Evolutionary conservation across 148 eudicot genomes (phyloP).

Genomic region (Beta vulgaris): DNA sequence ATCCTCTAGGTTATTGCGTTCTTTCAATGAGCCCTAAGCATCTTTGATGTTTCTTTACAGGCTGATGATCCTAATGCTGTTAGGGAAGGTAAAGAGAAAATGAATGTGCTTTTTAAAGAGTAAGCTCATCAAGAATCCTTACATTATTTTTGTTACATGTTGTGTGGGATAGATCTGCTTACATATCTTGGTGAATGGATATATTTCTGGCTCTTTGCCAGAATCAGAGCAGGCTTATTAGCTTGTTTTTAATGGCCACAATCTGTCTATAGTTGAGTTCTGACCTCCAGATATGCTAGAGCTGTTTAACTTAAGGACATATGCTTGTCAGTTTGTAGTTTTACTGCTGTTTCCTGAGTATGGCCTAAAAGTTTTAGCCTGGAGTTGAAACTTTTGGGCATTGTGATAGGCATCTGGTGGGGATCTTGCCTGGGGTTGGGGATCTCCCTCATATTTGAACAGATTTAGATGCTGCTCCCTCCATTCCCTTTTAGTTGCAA

Average conservation of each 20-base stretch:
- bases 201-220: neutral
- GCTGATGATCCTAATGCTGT: constrained; percentile 72
- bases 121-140: constrained; percentile 37
- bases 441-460: too few relatives aligned
- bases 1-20: neutral
- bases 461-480: too few relatives aligned
- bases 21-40: neutral
- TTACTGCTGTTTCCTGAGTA: neutral
- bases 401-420: too few relatives aligned
- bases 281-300: neutral
- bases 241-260: too few relatives aligned
- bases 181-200: neutral
- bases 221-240: neutral
- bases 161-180: neutral
- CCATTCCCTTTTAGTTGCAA: too few relatives aligned
- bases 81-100: constrained; percentile 64
- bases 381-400: neutral
- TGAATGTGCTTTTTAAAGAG: constrained; percentile 69
- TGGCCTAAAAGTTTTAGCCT: neutral
- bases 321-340: neutral
- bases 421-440: too few relatives aligned
- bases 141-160: neutral
- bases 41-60: constrained; percentile 34
- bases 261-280: too few relatives aligned
- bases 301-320: neutral